phyloP scores from a whole-genome alignment of 164 flowering plant species.

The Euptelea pleiosperma region DNA sequence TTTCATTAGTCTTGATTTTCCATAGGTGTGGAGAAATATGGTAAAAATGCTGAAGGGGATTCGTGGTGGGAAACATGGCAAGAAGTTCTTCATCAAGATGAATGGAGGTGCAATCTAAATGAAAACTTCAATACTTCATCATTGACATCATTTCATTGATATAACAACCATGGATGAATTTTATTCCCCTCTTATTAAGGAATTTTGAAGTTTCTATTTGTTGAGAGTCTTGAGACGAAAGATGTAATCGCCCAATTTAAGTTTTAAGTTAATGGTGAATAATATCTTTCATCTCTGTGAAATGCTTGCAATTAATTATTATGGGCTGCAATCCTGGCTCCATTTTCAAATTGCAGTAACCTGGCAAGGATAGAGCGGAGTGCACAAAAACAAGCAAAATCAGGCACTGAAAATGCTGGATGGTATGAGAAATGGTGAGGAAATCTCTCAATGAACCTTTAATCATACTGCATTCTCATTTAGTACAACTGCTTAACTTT shows the following conservation, averaged over 20 bases:
- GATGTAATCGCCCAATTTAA: too few relatives aligned
- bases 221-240: background rate
- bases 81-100: constrained; percentile 94
- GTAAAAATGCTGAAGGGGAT: constrained; percentile 93
- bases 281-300: background rate
- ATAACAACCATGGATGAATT: too few relatives aligned
- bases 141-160: background rate
- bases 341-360: constrained; percentile 47
- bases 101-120: constrained; percentile 67
- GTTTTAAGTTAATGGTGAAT: background rate
- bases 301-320: background rate
- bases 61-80: constrained; percentile 99
- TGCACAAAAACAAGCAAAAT: constrained; percentile 97
- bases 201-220: background rate
- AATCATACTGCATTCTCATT: background rate
- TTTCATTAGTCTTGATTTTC: constrained; percentile 3
- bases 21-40: constrained; percentile 93
- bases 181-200: background rate
- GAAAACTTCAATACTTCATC: background rate
- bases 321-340: background rate
- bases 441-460: background rate
- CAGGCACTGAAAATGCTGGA: constrained; percentile 94
- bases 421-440: constrained; percentile 97
- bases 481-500: background rate
- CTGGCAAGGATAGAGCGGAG: constrained; percentile 93